These are phyloP conservation scores for Pochonia chlamydosporia DNA, from an alignment of 2,329 filamentous ascomycete genomes.

Conservation along the genomic window DNA sequence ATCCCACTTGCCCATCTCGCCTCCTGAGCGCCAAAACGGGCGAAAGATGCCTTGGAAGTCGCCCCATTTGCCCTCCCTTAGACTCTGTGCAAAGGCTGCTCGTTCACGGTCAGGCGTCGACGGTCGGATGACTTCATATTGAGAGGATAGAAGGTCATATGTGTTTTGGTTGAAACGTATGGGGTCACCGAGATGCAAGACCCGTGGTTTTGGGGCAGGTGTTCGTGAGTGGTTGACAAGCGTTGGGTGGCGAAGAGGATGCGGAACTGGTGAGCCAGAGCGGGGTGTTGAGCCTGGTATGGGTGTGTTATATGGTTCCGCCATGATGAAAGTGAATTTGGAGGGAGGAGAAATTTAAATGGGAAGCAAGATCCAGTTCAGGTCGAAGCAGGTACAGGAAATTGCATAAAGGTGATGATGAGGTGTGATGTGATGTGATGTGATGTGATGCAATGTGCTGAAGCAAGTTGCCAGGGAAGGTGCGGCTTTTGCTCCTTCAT, in stretches of 20 bases:
- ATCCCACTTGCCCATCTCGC: constrained; percentile 63
- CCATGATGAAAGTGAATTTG: constrained; percentile 25
- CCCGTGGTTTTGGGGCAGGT: constrained; percentile 38
- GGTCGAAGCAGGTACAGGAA: no score
- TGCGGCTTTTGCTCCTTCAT: no score
- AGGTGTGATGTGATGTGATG: no score
- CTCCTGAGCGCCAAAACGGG: constrained; percentile 58
- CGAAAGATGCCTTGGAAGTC: constrained; percentile 50
- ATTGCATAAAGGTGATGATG: no score
- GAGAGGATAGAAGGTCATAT: constrained; percentile 35
- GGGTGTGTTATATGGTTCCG: constrained; percentile 42
- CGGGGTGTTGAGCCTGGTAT: constrained; percentile 39
- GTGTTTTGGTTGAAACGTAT: constrained; percentile 43
- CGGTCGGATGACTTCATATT: constrained; percentile 47
- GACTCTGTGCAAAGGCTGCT: constrained; percentile 40
- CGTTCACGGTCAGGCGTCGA: constrained; percentile 43
- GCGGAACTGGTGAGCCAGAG: constrained; percentile 32
- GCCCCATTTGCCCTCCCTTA: constrained; percentile 48
- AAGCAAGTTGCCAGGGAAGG: no score
- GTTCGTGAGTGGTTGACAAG: background rate
- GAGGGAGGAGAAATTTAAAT: no score
- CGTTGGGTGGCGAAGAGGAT: background rate
- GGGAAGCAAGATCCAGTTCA: no score
- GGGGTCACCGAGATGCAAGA: constrained; percentile 71
- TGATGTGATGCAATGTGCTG: no score